Percentiles rank a stretch among this genome's conserved stretches.
phyloP scores from a whole-genome alignment of 176 grass and related monocot genomes.

The Poa pratensis region DNA sequence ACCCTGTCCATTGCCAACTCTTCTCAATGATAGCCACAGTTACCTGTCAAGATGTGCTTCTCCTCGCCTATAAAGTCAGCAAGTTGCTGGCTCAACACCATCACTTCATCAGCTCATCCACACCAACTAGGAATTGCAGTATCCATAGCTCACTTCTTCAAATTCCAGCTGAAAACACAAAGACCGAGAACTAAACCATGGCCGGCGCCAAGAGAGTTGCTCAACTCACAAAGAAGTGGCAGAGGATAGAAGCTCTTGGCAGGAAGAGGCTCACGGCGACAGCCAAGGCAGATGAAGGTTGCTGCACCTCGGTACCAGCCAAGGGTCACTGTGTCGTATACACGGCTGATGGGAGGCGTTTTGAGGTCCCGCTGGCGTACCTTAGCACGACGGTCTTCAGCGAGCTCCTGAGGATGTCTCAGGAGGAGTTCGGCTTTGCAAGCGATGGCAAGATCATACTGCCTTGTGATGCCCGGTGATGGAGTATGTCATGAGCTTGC shows the following conservation, averaged over 20 bases:
- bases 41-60: neutral
- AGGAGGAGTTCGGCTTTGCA: constrained; percentile 55
- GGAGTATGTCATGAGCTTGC: constrained; percentile 56
- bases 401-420: constrained; percentile 52
- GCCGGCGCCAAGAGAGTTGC: constrained; percentile 25
- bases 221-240: constrained; percentile 37
- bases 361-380: constrained; percentile 57
- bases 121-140: too few species aligned
- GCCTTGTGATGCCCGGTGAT: constrained; percentile 55
- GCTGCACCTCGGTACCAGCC: constrained; percentile 18
- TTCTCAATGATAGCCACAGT: neutral
- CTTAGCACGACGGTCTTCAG: constrained; percentile 47
- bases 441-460: constrained; percentile 47
- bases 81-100: too few species aligned
- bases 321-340: constrained; percentile 56
- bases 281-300: constrained; percentile 15
- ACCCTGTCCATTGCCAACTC: neutral
- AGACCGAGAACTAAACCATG: constrained; percentile 1
- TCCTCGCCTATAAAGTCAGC: neutral
- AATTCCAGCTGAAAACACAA: too few species aligned
- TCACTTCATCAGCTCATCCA: too few species aligned
- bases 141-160: too few species aligned
- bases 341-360: constrained; percentile 43
- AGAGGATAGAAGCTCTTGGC: neutral
- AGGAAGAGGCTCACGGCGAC: constrained; percentile 36